Base-by-base conservation (phyloP, 148 eudicot genomes). In the Beta vulgaris region DNA sequence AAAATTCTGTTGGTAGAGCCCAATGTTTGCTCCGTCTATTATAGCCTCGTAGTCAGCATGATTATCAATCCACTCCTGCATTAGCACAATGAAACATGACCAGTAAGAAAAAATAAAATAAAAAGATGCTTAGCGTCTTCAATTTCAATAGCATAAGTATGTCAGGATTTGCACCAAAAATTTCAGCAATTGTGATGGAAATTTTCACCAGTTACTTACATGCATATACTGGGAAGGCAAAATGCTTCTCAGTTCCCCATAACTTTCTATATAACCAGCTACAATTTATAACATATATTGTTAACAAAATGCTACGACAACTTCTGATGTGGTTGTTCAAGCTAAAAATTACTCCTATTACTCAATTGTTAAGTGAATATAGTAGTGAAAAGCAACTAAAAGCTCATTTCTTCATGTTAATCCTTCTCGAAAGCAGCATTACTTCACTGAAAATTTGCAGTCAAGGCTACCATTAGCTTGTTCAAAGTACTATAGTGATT, bases 1-100 rank as follows among this genome's bases (percentile, higher is more conserved):
- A 80, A 95, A 95, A 78, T 95, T 95, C 76, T 95, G 98, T 71
- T 88, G 88, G 80, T 84, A 92, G 8, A 95, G 83, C 66, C 93
- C 98, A 82, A 92, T 82, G 73, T 95, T 95, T 77, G 98, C 98
- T 76, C 91, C 97, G 84, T 95, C 98, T 42, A 92, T 81, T 60
- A 95, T 78, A 77, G 93, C 88, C 74, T 95, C 92, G 39, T 84
- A 90, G 32, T 85, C 92, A 46, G 82, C 77, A 81, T 90, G 83
- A 72, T 79, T 74, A 67, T 87, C 93, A 77, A 95, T 67, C 97
- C 97, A 95, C 9, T 88, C 95, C 98, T 93, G 18, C 48, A n/a
- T 46, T 12, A 19, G 36, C 39, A 13, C 36, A 42, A 21, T 39
- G 66, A 32, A 78, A 35, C 57, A 37, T 34, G 58, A 74, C 54